Base-by-base conservation (phyloP, 129 eudicot species). In the Smallanthus sonchifolius region DNA sequence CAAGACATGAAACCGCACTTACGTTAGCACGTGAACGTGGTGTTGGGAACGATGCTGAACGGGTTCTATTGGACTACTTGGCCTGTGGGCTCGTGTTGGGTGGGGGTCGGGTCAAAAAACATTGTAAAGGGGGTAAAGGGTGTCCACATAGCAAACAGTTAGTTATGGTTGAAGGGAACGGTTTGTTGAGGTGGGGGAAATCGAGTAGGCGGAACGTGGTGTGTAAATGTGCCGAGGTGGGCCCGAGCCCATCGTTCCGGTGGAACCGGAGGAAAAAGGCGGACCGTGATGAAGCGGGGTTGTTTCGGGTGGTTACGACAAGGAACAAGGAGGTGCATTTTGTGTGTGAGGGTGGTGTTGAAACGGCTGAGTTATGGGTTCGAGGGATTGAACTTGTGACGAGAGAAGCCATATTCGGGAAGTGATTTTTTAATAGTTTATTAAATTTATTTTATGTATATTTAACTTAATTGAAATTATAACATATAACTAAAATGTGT, bases 351-450 rank as follows among this genome's bases (percentile, higher is more conserved):
- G 98, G 94, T 72, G 97, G 92, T 45, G 52, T 37, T 44, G 91
- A 85, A n/a, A 81, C 74, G 82, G 97, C 97, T 2, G 77, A 87
- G 85, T 56, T 92, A 67, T 92, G 97, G 97, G 96, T 83, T 1
- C 83, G 96, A 74, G 98, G 98, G 67, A 92, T 92, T 52, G 84
- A 80, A 79, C 86, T 92, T 62, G 90, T 89, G 76, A 89, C 98
- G 4, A 72, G 81, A 54, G 89, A 92, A 68, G 92, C 87, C 67
- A 81, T 85, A 64, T 92, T 79, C 49, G 81, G 90, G n/a, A 80
- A 78, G 69, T 77, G 75, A 51, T 32, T 30, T 43, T 47, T 5
- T 35, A 5, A 19, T 60, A 32, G 10, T 32, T 34, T 9, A 32
- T 60, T 11, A 6, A 60, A 11, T 32, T 4, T 13, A 60, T 15